These are phyloP conservation scores for Urochloa ruziziensis DNA, from an alignment of 176 grass and related monocot species.

Conservation along the genomic window DNA sequence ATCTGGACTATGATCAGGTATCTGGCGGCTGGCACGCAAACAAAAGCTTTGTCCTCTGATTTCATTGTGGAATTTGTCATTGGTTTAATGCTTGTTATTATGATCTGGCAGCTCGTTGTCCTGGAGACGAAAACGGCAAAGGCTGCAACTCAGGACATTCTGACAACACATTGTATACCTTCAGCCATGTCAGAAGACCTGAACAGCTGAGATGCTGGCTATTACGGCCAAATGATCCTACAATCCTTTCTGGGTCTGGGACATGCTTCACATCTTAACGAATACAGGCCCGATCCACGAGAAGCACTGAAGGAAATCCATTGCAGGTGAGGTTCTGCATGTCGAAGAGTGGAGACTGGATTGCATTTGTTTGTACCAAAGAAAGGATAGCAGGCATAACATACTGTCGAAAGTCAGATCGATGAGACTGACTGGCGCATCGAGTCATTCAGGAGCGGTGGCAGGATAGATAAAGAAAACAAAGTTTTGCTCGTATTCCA, in stretches of 20 bases:
- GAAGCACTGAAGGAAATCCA: not conserved
- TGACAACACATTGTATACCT: slow-evolving; percentile 93
- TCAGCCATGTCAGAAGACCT: slow-evolving; percentile 86
- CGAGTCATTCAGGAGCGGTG: not conserved
- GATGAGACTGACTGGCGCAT: not conserved
- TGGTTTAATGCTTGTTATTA: not conserved
- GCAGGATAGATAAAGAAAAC: slow-evolving; percentile 14
- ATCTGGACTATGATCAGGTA: slow-evolving; percentile 96
- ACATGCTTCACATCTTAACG: not conserved
- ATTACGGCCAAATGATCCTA: not conserved
- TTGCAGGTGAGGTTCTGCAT: not conserved
- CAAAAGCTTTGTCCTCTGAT: not conserved
- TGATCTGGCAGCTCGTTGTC: slow-evolving; percentile 66
- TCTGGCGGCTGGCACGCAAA: not conserved
- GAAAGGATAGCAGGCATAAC: not conserved
- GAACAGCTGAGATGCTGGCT: slow-evolving; percentile 41
- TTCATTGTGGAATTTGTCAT: not conserved
- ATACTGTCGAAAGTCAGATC: slow-evolving; percentile 3
- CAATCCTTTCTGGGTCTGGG: not conserved
- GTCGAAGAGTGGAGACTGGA: not conserved
- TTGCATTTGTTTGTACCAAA: slow-evolving; percentile 15
- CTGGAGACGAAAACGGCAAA: slow-evolving; percentile 86
- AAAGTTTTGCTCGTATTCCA: slow-evolving; percentile 29
- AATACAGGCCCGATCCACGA: not conserved
- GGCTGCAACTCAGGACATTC: slow-evolving; percentile 81